Percentiles rank a stretch among this genome's conserved stretches.
Conservation (phyloP, 768 basidiomycete species). For the Suillus occidentalis region DNA sequence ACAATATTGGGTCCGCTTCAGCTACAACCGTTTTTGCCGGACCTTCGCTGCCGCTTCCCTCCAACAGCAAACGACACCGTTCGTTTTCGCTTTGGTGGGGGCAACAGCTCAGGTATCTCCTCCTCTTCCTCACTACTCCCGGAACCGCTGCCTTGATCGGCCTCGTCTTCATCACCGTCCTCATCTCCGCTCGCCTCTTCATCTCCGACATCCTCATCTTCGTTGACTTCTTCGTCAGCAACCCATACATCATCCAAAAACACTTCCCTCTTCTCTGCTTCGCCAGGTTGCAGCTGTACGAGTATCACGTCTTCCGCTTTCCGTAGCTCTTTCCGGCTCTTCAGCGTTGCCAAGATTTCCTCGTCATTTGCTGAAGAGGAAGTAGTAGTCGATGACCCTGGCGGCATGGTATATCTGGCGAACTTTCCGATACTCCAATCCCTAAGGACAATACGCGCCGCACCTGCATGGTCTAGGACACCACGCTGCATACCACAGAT, state of each 20-base stretch:
- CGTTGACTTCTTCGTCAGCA: slow-evolving; percentile 33
- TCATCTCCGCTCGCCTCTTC: slow-evolving; percentile 38
- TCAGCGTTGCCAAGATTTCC: slow-evolving; percentile 45
- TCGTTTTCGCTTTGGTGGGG: slow-evolving; percentile 44
- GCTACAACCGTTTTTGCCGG: slow-evolving; percentile 3
- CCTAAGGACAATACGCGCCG: slow-evolving; percentile 75
- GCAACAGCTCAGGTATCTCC: slow-evolving; percentile 28
- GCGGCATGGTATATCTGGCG: slow-evolving; percentile 67
- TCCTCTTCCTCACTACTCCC: slow-evolving; percentile 40
- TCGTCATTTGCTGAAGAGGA: slow-evolving; percentile 38
- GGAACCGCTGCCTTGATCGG: slow-evolving; percentile 36
- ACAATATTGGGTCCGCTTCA: neutral
- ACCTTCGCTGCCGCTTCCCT: slow-evolving; percentile 14
- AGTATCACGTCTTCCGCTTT: slow-evolving; percentile 50
- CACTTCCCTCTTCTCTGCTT: slow-evolving; percentile 41
- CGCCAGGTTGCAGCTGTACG: slow-evolving; percentile 50
- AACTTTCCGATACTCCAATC: slow-evolving; percentile 83
- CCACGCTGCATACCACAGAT: slow-evolving; percentile 53
- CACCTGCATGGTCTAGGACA: slow-evolving; percentile 66
- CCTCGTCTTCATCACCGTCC: slow-evolving; percentile 21
- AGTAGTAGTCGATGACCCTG: slow-evolving; percentile 19
- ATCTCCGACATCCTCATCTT: slow-evolving; percentile 38
- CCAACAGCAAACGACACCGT: slow-evolving; percentile 48
- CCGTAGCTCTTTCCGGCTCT: slow-evolving; percentile 67
- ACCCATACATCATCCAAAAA: slow-evolving; percentile 39